Percentiles rank a stretch among this genome's conserved stretches.
phyloP scores from a whole-genome alignment of 306 rosid species.

The Rosa persica region DNA sequence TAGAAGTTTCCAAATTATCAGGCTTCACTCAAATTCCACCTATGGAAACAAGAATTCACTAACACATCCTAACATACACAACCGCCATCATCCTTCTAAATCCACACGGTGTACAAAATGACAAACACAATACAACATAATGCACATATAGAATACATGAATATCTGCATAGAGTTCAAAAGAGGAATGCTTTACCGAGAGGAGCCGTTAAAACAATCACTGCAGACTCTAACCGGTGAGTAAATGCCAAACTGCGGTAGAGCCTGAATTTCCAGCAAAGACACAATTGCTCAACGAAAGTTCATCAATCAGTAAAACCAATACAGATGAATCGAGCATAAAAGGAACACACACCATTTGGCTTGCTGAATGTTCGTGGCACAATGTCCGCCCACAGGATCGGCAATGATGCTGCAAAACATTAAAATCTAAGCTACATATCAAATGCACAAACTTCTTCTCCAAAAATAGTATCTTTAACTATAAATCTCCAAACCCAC shows the following conservation, averaged over 20 bases:
- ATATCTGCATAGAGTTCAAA: constrained; percentile 1
- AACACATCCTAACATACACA: not conserved
- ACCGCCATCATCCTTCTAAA: not conserved
- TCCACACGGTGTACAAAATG: not conserved
- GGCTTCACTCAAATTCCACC: not conserved
- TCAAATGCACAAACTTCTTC: not conserved
- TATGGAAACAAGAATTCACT: not conserved
- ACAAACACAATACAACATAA: not conserved
- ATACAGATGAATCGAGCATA: not conserved
- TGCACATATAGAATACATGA: not conserved
- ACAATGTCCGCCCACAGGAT: constrained; percentile 88
- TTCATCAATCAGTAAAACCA: constrained; percentile 14
- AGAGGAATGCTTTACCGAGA: constrained; percentile 48
- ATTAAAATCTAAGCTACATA: not conserved
- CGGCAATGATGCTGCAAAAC: constrained; percentile 91
- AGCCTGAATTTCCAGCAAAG: constrained; percentile 49
- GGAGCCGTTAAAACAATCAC: constrained; percentile 73
- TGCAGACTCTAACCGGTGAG: constrained; percentile 79
- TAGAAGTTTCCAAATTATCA: not conserved
- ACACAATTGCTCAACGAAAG: constrained; percentile 19
- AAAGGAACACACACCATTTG: constrained; percentile 55
- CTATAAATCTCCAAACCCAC: not conserved
- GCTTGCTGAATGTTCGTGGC: constrained; percentile 81
- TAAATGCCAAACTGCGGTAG: constrained; percentile 83
- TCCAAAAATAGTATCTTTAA: not conserved